Base-by-base conservation (phyloP, 805 yeast species). In the Candida michaelii region DNA sequence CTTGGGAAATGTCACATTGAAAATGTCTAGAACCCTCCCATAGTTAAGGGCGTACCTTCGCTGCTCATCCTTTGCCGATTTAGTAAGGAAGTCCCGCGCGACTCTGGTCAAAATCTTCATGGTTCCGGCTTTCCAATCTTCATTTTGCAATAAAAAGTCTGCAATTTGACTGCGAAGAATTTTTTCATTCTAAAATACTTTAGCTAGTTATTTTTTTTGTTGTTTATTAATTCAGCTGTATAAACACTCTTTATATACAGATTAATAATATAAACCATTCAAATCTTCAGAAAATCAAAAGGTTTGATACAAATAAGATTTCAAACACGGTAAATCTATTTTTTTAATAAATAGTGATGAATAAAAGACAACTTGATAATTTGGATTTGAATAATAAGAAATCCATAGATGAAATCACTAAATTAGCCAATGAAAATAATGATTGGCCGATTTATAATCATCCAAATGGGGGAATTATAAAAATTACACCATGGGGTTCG, bases 401-500 rank as follows among this genome's bases (percentile, higher is more conserved):
- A 35, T 30, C 31, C 30, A 47, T 53, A 16, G 47, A 49, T 39
- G 53, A 53, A 42, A 30, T 42, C 27, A 40, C 51, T 36, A 30
- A 53, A 38, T 49, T 45, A 37, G 50, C 49, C 21, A 37, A 52
- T 16, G 48, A 55, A 3, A 53, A 59, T 13, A 61, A 66, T 30
- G 81, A 77, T 43, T 78, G 77, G 71, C 81, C 85, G 11, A 65
- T 72, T 43, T 79, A 75, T 49, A 68, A 69, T 40, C 84, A 79
- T 48, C 85, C 85, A 1, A 79, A 79, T 10, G 85, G 85, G 8
- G 85, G 85, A 0, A 67, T 66, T 23, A 74, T 79, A 36, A 80
- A 79, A 55, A 74, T 79, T 43, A 79, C 84, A 1, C 84, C 85
- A 17, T 71, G 81, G 64, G 85, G 85, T n/a, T 76, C 79, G 37